phyloP scores from a whole-genome alignment of 306 rosid genomes.

The peach (Prunus persica) region DNA sequence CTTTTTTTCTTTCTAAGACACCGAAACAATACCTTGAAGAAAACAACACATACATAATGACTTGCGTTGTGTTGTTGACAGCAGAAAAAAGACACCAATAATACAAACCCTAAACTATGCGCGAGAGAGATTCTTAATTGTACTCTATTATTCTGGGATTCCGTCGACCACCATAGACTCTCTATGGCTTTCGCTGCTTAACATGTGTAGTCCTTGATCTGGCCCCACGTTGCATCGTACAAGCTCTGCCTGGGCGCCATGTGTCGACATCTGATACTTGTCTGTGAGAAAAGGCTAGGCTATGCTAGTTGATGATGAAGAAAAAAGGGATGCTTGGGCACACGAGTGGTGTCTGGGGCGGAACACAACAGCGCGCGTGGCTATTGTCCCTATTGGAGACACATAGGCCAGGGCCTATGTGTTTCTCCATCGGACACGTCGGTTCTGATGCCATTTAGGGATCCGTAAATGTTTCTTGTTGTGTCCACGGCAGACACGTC shows the following conservation, averaged over 20 bases:
- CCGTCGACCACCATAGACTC: slow-evolving; percentile 12
- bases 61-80: not conserved
- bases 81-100: not conserved
- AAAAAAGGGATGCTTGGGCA: slow-evolving; percentile 15
- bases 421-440: slow-evolving; percentile 23
- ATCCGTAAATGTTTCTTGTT: slow-evolving; percentile 48
- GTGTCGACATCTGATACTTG: slow-evolving; percentile 4
- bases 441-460: slow-evolving; percentile 19
- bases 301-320: not conserved
- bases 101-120: not conserved
- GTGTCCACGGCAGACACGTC: slow-evolving; percentile 29
- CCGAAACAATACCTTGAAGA: no score
- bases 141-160: not conserved
- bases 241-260: slow-evolving; percentile 6
- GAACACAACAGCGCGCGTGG: slow-evolving; percentile 32
- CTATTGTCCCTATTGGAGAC: slow-evolving; percentile 22
- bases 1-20: no score
- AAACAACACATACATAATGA: no score
- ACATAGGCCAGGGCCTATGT: slow-evolving; percentile 1
- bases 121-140: not conserved
- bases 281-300: not conserved
- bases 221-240: not conserved
- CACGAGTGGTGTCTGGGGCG: slow-evolving; percentile 45
- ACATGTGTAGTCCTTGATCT: not conserved
- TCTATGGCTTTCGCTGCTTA: not conserved